Evolutionary conservation across 31 red algal genomes (phyloP).

Genomic region (Asparagopsis taxiformis): DNA sequence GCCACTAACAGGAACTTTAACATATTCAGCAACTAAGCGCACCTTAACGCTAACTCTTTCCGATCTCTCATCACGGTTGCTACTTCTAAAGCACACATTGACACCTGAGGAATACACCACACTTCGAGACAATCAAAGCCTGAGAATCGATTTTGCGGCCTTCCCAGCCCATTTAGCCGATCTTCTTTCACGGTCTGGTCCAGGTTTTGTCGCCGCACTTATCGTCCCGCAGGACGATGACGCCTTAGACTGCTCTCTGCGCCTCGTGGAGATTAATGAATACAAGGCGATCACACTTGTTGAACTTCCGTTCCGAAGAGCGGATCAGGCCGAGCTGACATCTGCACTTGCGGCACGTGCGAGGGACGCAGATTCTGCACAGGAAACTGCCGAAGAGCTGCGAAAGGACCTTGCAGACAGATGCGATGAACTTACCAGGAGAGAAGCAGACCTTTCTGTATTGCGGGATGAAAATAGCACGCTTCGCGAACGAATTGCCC

Average conservation of each 20-base stretch:
- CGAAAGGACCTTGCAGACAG: background rate
- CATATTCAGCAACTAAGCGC: slow-evolving; percentile 11
- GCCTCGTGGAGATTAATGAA: slow-evolving; percentile 29
- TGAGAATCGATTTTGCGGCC: slow-evolving; percentile 51
- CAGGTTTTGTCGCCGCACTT: slow-evolving; percentile 15
- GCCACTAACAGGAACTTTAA: slow-evolving; percentile 6
- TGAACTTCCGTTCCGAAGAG: slow-evolving; percentile 26
- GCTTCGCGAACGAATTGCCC: too few relatives aligned
- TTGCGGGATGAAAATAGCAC: background rate
- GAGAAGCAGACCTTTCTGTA: background rate
- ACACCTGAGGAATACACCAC: slow-evolving; percentile 41
- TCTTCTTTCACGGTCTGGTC: slow-evolving; percentile 7
- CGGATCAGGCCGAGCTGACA: slow-evolving; percentile 18
- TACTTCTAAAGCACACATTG: slow-evolving; percentile 39
- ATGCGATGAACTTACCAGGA: background rate
- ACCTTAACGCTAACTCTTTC: slow-evolving; percentile 54
- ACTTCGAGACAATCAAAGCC: slow-evolving; percentile 31
- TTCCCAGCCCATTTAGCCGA: slow-evolving; percentile 49
- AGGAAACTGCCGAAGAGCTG: background rate
- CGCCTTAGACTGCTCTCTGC: slow-evolving; percentile 2
- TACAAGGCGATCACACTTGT: slow-evolving; percentile 56
- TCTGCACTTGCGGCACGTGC: slow-evolving; percentile 39
- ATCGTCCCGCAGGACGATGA: slow-evolving; percentile 21
- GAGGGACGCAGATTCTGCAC: slow-evolving; percentile 2
- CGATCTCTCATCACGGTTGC: slow-evolving; percentile 47